Evolutionary conservation across 2,329 filamentous ascomycete species (phyloP), one percentile per base, ranked within the genome.

Genomic region (Monilinia fructigena): DNA sequence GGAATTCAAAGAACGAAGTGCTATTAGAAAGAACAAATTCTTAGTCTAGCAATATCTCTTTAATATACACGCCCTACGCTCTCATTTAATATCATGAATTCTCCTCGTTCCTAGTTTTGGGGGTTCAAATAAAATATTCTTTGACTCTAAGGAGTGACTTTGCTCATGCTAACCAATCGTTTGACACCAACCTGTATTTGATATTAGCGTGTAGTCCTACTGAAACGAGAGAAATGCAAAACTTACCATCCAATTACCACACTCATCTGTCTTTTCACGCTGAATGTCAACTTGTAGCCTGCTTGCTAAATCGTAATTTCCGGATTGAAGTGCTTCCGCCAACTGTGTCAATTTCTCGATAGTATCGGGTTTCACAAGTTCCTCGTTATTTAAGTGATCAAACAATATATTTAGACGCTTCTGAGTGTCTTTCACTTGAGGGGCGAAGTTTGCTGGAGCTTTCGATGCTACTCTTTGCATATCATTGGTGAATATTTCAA

Each of bases 371-470:
- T 90, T 91, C 65, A 98, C 82, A 52, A 97, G 82, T 75, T 98
- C 93, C 75, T 93, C 90, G 72, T 98, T 98, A 83, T 98, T 99
- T 56, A 99, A 83, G 77, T 97, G 93, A 76, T 99, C 94, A 77
- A 97, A 98, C n/a, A 99, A 82, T 60, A 97, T 88, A 74, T 91
- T 91, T 67, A 99, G 84, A 38, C 95, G 88, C 80, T 97, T 97
- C 77, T 97, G 92, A 2, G 93, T 95, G 76, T 98, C 95, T 74
- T 92, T 91, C 26, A 99, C 93, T 77, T 98, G 93, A 18, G 88
- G 85, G 70, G 91, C 89, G 80, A 95, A 97, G 20, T 89, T 88
- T n/a, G 89, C 82, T 23, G 95, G 95, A 0, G 95, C 95, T 72
- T 92, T 90, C 42, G 88, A 81, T 68, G 93, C 93, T 65, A 99